Conservation (phyloP, 352 stramenopile genomes). For the Phytophthora meadii region DNA sequence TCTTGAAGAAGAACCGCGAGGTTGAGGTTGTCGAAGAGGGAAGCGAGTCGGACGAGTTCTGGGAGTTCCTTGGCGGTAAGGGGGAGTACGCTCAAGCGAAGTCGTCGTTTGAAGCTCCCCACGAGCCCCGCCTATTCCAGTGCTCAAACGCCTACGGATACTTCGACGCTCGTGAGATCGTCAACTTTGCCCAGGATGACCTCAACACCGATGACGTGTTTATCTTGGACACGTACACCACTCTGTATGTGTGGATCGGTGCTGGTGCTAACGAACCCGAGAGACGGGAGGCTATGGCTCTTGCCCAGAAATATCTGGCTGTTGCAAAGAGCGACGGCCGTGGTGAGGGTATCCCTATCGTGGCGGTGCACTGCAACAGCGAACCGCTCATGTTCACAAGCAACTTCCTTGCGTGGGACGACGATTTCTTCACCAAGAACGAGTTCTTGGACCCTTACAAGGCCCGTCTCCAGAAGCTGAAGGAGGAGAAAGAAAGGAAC, state of each 20-base stretch:
- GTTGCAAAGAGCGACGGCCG: slow-evolving; percentile 83
- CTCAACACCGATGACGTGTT: slow-evolving; percentile 93
- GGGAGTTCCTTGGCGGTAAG: slow-evolving; percentile 86
- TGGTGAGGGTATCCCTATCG: slow-evolving; percentile 81
- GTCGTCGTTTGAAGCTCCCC: slow-evolving; percentile 66
- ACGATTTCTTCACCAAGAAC: slow-evolving; percentile 78
- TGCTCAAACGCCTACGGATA: slow-evolving; percentile 90
- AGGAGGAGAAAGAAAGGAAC: slow-evolving; percentile 83
- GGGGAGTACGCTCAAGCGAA: slow-evolving; percentile 73
- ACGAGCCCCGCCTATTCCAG: slow-evolving; percentile 90
- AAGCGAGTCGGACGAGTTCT: slow-evolving; percentile 81
- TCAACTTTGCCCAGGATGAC: slow-evolving; percentile 91
- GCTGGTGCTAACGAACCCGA: slow-evolving; percentile 74
- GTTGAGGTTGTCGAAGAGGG: slow-evolving; percentile 63
- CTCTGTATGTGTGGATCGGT: slow-evolving; percentile 93
- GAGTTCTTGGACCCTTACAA: slow-evolving; percentile 93
- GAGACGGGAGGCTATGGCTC: slow-evolving; percentile 67
- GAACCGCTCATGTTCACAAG: slow-evolving; percentile 92
- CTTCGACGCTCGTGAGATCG: slow-evolving; percentile 88
- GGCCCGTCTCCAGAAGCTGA: slow-evolving; percentile 77
- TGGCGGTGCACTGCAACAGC: slow-evolving; percentile 79
- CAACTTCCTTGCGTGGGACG: slow-evolving; percentile 93
- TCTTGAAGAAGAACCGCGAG: slow-evolving; percentile 64
- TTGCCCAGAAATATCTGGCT: slow-evolving; percentile 79
- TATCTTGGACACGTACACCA: slow-evolving; percentile 91